These are phyloP conservation scores for Xerocomus spinulosus DNA, from an alignment of 768 basidiomycete species.

Conservation along the genomic window DNA sequence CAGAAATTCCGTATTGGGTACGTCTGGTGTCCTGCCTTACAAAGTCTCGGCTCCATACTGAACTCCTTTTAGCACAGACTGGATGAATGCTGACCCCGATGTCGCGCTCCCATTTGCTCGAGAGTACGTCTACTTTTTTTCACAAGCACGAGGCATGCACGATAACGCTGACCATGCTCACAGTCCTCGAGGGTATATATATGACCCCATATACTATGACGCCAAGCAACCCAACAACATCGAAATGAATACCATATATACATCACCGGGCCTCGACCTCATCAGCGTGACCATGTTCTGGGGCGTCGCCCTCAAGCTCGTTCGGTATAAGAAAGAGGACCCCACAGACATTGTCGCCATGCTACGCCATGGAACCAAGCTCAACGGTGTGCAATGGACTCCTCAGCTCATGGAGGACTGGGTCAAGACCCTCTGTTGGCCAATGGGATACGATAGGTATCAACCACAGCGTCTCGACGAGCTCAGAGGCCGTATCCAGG, in stretches of 20 bases:
- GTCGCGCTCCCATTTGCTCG: slow-evolving; percentile 62
- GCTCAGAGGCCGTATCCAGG: slow-evolving; percentile 47
- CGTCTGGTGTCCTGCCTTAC: slow-evolving; percentile 4
- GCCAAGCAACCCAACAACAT: slow-evolving; percentile 50
- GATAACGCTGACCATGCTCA: slow-evolving; percentile 3
- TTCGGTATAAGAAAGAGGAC: slow-evolving; percentile 60
- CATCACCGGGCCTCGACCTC: slow-evolving; percentile 48
- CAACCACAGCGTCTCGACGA: slow-evolving; percentile 40
- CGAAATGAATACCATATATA: slow-evolving; percentile 52
- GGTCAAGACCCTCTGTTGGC: slow-evolving; percentile 54
- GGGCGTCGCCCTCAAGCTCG: slow-evolving; percentile 69
- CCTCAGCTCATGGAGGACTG: slow-evolving; percentile 50
- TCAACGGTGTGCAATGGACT: slow-evolving; percentile 54
- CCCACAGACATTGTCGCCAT: slow-evolving; percentile 63
- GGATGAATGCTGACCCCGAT: slow-evolving; percentile 78
- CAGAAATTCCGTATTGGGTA: slow-evolving; percentile 43
- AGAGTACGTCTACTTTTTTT: slow-evolving; percentile 42
- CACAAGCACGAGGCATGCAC: slow-evolving; percentile 1
- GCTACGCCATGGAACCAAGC: slow-evolving; percentile 53
- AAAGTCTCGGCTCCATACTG: neutral
- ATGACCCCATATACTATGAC: slow-evolving; percentile 60
- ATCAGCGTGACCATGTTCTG: slow-evolving; percentile 67
- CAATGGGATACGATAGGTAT: slow-evolving; percentile 58
- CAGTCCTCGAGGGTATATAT: slow-evolving; percentile 28
- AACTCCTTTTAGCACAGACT: slow-evolving; percentile 38